Conservation (phyloP, 2,329 filamentous ascomycete genomes). For the Cryphonectria parasitica region DNA sequence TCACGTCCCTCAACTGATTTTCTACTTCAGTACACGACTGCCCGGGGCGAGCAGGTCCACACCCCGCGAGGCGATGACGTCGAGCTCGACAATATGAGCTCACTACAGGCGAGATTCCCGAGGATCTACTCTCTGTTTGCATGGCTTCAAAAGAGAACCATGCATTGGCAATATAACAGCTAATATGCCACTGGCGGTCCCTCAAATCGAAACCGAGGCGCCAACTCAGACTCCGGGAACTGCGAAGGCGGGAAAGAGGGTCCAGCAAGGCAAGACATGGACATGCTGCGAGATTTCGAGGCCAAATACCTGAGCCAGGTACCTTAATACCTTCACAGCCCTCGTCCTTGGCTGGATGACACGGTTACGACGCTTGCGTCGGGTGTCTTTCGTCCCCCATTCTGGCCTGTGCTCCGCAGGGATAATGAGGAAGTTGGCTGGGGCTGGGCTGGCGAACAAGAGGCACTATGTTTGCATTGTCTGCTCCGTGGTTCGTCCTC, state of each 20-base stretch:
- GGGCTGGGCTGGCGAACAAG: not conserved
- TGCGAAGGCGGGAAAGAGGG: too few relatives aligned
- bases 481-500: not conserved
- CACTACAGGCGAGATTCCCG: slow-evolving; percentile 27
- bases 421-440: not conserved
- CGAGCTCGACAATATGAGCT: not conserved
- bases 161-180: not conserved
- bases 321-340: not conserved
- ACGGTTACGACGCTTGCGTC: not conserved
- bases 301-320: not conserved
- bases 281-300: not conserved
- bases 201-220: not conserved
- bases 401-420: not conserved
- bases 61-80: not conserved
- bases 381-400: not conserved
- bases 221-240: not conserved
- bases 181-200: not conserved
- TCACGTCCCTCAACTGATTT: not conserved
- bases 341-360: not conserved
- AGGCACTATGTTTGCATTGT: not conserved
- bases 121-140: slow-evolving; percentile 30
- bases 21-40: not conserved
- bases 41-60: slow-evolving; percentile 4
- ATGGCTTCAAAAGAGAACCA: not conserved
- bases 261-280: not conserved